Percentiles rank a stretch among this genome's conserved stretches.
Conservation (phyloP, 495 filamentous ascomycete species). For the Usnea hakonensis region DNA sequence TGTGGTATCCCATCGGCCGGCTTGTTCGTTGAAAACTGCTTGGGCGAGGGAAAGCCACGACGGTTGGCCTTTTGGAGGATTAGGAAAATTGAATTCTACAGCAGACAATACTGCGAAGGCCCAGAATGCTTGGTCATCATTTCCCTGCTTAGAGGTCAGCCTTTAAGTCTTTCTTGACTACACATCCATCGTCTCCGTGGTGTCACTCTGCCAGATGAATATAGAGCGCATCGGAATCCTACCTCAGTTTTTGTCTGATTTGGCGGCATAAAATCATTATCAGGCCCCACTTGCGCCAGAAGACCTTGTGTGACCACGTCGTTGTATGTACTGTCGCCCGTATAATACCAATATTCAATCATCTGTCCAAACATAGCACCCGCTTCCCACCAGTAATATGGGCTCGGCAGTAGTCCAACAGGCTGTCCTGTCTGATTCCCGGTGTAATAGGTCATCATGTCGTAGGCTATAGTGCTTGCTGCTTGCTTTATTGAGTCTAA, state of each 20-base stretch:
- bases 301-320: conserved; percentile 45
- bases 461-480: conserved; percentile 49
- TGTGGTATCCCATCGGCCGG: conserved; percentile 44
- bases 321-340: conserved; percentile 56
- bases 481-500: conserved; percentile 60
- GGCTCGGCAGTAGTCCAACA: conserved; percentile 48
- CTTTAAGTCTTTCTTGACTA: not conserved
- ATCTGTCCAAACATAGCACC: conserved; percentile 62
- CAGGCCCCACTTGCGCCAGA: conserved; percentile 50
- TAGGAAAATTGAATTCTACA: conserved; percentile 54
- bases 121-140: conserved; percentile 66
- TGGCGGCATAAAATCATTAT: conserved; percentile 52
- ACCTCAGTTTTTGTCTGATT: conserved; percentile 53
- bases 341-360: conserved; percentile 63
- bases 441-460: conserved; percentile 63
- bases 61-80: conserved; percentile 45
- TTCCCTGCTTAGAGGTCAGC: conserved; percentile 36
- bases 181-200: not conserved
- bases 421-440: conserved; percentile 56
- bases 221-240: not conserved
- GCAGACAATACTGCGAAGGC: conserved; percentile 61
- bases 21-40: conserved; percentile 62
- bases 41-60: conserved; percentile 64
- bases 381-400: conserved; percentile 72
- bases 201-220: not conserved